Percentiles rank a stretch among this genome's conserved stretches.
These are phyloP conservation scores for Leccinum angustisporum DNA, from an alignment of 1,284 basidiomycete species.

Conservation along the genomic window DNA sequence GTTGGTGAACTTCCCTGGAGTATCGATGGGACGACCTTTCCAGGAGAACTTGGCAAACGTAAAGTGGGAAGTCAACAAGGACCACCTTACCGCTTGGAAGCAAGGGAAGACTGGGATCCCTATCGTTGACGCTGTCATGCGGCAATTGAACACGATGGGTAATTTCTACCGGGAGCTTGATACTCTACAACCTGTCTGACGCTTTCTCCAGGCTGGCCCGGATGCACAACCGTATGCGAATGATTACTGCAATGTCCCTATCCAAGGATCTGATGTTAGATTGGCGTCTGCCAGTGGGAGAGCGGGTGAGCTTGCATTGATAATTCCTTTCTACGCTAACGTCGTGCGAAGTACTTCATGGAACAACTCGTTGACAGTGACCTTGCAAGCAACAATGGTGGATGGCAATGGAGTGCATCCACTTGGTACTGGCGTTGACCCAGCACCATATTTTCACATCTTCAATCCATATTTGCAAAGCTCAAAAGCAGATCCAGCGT, in stretches of 20 bases:
- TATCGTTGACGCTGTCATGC: slow-evolving; percentile 90
- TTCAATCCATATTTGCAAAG: slow-evolving; percentile 74
- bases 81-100: slow-evolving; percentile 76
- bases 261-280: slow-evolving; percentile 90
- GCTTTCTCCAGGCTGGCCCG: slow-evolving; percentile 44
- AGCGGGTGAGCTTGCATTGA: slow-evolving; percentile 52
- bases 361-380: slow-evolving; percentile 86
- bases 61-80: slow-evolving; percentile 70
- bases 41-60: slow-evolving; percentile 77
- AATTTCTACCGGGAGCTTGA: slow-evolving; percentile 25
- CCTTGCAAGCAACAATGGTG: slow-evolving; percentile 86
- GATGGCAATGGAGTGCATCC: slow-evolving; percentile 83
- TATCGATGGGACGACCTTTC: slow-evolving; percentile 75
- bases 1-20: slow-evolving; percentile 79
- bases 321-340: background rate
- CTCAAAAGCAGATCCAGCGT: slow-evolving; percentile 76
- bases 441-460: slow-evolving; percentile 85
- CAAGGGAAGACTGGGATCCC: slow-evolving; percentile 86
- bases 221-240: slow-evolving; percentile 83
- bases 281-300: slow-evolving; percentile 73
- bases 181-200: background rate
- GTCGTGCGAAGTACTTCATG: slow-evolving; percentile 74
- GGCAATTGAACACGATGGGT: slow-evolving; percentile 79
- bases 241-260: slow-evolving; percentile 85
- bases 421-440: slow-evolving; percentile 65